A percentile compares a stretch with the other conserved stretches of the same genome.
phyloP scores from a whole-genome alignment of 2,329 filamentous ascomycete species.

The Phoma sp. region DNA sequence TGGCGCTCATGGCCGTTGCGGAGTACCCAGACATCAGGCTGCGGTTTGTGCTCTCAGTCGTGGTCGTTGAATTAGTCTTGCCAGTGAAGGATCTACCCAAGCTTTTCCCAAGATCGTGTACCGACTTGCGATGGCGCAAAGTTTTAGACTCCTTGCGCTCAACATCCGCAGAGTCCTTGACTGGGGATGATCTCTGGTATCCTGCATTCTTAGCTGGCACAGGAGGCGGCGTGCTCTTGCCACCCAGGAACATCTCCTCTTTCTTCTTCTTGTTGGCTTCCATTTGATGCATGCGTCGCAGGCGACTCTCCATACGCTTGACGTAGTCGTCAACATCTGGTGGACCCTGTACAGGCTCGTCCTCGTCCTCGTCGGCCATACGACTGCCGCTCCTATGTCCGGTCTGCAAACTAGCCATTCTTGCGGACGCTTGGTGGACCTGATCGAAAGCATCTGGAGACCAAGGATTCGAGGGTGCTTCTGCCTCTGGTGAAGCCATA shows the following conservation, averaged over 20 bases:
- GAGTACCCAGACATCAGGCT: constrained; percentile 95
- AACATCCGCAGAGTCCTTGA: constrained; percentile 30
- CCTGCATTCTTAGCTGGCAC: constrained; percentile 64
- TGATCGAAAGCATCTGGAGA: constrained; percentile 84
- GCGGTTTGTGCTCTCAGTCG: constrained; percentile 74
- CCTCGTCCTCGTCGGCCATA: constrained; percentile 49
- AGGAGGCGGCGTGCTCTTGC: constrained; percentile 59
- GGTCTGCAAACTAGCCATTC: constrained; percentile 64
- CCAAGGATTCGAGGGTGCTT: constrained; percentile 75
- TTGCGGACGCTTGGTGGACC: constrained; percentile 52
- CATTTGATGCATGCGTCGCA: constrained; percentile 71
- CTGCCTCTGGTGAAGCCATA: constrained; percentile 68
- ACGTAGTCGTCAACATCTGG: constrained; percentile 86
- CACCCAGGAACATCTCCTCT: constrained; percentile 59
- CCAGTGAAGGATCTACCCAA: constrained; percentile 84
- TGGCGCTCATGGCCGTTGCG: constrained; percentile 88
- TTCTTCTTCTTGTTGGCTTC: constrained; percentile 38
- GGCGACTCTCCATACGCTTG: constrained; percentile 84
- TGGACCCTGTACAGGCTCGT: constrained; percentile 65
- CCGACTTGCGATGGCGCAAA: constrained; percentile 71
- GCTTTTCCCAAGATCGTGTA: constrained; percentile 75
- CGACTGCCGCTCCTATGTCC: constrained; percentile 70
- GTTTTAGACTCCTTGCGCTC: constrained; percentile 38
- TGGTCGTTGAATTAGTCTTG: constrained; percentile 78
- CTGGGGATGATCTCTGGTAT: constrained; percentile 53